phyloP scores from a whole-genome alignment of 306 rosid species.

The Quercus dentata region DNA sequence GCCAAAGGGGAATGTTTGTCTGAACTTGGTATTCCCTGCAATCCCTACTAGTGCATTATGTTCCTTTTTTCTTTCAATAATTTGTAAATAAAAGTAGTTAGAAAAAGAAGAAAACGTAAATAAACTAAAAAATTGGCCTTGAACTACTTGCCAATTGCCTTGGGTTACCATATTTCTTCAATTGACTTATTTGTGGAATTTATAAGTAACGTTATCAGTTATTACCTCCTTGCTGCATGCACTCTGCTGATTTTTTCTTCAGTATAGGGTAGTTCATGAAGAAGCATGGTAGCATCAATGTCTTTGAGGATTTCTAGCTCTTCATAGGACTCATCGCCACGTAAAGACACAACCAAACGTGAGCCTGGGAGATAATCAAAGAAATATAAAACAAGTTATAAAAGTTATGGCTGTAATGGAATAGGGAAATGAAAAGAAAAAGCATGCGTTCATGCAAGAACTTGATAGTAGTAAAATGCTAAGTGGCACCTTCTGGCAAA shows the following conservation, averaged over 20 bases:
- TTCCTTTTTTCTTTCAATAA: conserved; percentile 1
- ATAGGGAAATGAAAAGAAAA: neutral
- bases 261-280: conserved; percentile 70
- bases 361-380: conserved; percentile 53
- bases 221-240: conserved; percentile 94
- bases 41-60: neutral
- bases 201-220: conserved; percentile 5
- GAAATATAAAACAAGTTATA: conserved; percentile 8
- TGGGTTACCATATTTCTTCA: conserved; percentile 10
- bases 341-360: conserved; percentile 79
- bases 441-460: neutral
- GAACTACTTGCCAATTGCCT: conserved; percentile 1
- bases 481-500: conserved; percentile 76
- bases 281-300: conserved; percentile 81
- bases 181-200: neutral
- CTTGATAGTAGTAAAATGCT: neutral
- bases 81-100: neutral
- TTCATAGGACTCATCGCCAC: conserved; percentile 80
- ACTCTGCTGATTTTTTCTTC: conserved; percentile 81
- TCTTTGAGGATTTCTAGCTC: conserved; percentile 74
- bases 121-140: neutral
- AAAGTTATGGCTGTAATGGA: neutral
- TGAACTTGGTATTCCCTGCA: neutral
- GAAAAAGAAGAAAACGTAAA: neutral
- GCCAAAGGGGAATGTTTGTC: neutral